These are phyloP conservation scores for grape (Vitis vinifera) DNA, from an alignment of 164 flowering plant genomes.

Conservation along the genomic window ASM3070453v1 NC_081822.1:33809501-33810000, in stretches of 20 bases:
- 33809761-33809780: conserved; percentile 38
- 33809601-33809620: conserved; percentile 6
- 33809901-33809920: conserved; percentile 14
- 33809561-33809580: no score
- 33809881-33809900: not conserved
- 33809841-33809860: conserved; percentile 40
- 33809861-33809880: conserved; percentile 11
- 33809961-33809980: conserved; percentile 51
- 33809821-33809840: conserved; percentile 35
- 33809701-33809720: conserved; percentile 48
- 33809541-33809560: no score
- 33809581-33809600: no score
- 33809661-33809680: conserved; percentile 57
- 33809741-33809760: conserved; percentile 45
- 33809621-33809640: conserved; percentile 49
- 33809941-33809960: conserved; percentile 35
- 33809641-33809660: conserved; percentile 74
- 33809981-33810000: conserved; percentile 66
- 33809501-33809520: no score
- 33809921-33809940: conserved; percentile 14
- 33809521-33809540: no score
- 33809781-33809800: conserved; percentile 46
- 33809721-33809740: conserved; percentile 63
- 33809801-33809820: conserved; percentile 36
- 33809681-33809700: conserved; percentile 59